Evolutionary conservation across 1,284 basidiomycete genomes (phyloP).

Genomic region (Vanrija sp.): DNA sequence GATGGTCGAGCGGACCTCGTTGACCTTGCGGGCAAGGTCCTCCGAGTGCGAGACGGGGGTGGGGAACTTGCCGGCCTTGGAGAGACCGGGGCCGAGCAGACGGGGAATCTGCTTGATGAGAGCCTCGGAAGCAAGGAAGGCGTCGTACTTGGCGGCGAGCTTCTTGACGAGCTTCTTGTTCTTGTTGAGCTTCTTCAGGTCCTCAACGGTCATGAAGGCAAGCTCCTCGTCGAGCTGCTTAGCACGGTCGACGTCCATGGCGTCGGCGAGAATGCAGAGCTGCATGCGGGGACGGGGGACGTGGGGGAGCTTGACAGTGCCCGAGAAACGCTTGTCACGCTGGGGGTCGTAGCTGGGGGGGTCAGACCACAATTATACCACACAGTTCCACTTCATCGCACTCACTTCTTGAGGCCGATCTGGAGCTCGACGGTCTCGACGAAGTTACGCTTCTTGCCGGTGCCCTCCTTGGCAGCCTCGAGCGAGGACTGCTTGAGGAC

Average conservation of each 20-base stretch:
- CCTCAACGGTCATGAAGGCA: constrained; percentile 92
- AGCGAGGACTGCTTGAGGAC: constrained; percentile 64
- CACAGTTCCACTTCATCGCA: no score
- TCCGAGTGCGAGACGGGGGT: constrained; percentile 92
- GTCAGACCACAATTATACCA: no score
- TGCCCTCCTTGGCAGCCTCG: constrained; percentile 45
- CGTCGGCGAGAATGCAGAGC: constrained; percentile 99
- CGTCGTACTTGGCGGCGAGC: constrained; percentile 99
- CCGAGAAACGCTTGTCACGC: constrained; percentile 59
- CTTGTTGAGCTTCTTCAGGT: constrained; percentile 83
- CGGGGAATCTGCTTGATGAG: constrained; percentile 99
- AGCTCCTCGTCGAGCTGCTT: constrained; percentile 50
- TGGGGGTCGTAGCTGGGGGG: constrained; percentile 61
- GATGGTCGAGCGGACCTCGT: constrained; percentile 96
- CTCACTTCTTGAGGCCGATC: constrained; percentile 84
- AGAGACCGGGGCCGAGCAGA: constrained; percentile 98
- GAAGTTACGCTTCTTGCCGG: constrained; percentile 61
- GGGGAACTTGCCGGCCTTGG: constrained; percentile 99
- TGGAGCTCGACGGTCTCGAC: constrained; percentile 89
- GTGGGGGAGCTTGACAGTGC: constrained; percentile 94
- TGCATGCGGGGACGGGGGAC: constrained; percentile 98
- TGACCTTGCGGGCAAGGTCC: constrained; percentile 87
- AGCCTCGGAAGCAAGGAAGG: constrained; percentile 95
- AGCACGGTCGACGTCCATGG: constrained; percentile 87
- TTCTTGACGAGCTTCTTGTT: constrained; percentile 99